A percentile compares a stretch with the other conserved stretches of the same genome.
These are phyloP conservation scores for Adansonia gregorii DNA, from an alignment of 441 rosid species.

Conservation along the genomic window DNA sequence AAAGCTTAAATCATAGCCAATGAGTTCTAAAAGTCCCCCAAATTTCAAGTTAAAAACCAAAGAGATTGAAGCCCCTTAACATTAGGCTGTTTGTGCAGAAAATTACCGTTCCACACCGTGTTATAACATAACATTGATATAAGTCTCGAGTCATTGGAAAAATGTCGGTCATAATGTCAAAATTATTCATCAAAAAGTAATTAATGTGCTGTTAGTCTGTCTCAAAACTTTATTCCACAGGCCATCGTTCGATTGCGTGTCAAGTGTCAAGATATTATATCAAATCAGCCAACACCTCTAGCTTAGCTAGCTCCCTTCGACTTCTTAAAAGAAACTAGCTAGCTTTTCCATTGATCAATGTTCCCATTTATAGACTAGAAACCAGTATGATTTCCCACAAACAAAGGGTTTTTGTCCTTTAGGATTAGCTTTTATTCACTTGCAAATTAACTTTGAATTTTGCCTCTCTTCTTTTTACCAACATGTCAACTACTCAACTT, in stretches of 20 bases:
- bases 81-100: neutral
- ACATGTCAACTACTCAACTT: neutral
- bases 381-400: conserved; percentile 14
- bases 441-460: neutral
- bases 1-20: neutral
- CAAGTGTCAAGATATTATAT: conserved; percentile 27
- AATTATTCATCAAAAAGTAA: conserved; percentile 3
- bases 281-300: conserved; percentile 6
- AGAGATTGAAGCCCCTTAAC: neutral
- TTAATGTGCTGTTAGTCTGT: neutral
- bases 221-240: conserved; percentile 11
- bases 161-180: neutral
- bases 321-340: neutral
- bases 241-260: conserved; percentile 15
- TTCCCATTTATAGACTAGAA: neutral
- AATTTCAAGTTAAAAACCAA: neutral
- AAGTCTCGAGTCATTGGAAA: conserved; percentile 6
- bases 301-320: neutral
- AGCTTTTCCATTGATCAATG: neutral
- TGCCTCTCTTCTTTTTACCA: neutral
- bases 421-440: neutral
- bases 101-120: neutral
- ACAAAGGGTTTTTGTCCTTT: neutral
- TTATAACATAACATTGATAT: too few species aligned
- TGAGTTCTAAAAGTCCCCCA: conserved; percentile 3